Conservation (phyloP, 116 monocot genomes). For the Posidonia oceanica region DNA sequence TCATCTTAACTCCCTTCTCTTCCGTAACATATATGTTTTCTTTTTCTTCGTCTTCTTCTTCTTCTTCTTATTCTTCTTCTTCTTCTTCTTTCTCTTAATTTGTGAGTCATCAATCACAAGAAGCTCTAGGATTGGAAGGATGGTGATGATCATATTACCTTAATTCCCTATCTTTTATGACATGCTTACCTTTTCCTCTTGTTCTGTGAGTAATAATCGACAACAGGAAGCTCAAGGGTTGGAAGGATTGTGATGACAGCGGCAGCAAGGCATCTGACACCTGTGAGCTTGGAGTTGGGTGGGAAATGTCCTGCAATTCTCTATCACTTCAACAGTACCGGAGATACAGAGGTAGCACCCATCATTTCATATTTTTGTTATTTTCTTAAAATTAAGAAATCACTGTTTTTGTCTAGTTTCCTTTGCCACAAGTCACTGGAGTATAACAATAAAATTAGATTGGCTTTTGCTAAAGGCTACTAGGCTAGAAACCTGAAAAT, state of each 20-base stretch:
- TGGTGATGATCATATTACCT: too few species aligned
- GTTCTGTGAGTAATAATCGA: too few species aligned
- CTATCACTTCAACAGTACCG: constrained; percentile 33
- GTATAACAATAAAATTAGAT: too few species aligned
- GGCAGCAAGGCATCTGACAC: constrained; percentile 80
- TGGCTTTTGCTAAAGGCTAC: background rate
- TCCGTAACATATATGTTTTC: background rate
- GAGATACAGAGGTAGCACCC: constrained; percentile 12
- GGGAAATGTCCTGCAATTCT: constrained; percentile 83
- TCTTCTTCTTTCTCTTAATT: constrained; percentile 1
- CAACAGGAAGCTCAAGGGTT: constrained; percentile 51
- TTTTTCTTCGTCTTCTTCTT: background rate
- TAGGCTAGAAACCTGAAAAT: background rate
- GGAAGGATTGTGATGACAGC: constrained; percentile 69
- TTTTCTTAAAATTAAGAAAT: background rate
- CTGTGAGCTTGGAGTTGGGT: constrained; percentile 73
- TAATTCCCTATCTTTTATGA: too few species aligned
- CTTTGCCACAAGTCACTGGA: background rate
- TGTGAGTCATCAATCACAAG: too few species aligned
- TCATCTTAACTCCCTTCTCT: too few species aligned
- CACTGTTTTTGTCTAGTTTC: background rate
- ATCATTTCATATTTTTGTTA: background rate
- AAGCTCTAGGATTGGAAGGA: too few species aligned
- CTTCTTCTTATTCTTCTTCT: background rate
- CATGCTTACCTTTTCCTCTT: too few species aligned